Evolutionary conservation across 257 asterid species (phyloP), one percentile per base, ranked within the genome.

Genomic region (Leptodermis oblonga): DNA sequence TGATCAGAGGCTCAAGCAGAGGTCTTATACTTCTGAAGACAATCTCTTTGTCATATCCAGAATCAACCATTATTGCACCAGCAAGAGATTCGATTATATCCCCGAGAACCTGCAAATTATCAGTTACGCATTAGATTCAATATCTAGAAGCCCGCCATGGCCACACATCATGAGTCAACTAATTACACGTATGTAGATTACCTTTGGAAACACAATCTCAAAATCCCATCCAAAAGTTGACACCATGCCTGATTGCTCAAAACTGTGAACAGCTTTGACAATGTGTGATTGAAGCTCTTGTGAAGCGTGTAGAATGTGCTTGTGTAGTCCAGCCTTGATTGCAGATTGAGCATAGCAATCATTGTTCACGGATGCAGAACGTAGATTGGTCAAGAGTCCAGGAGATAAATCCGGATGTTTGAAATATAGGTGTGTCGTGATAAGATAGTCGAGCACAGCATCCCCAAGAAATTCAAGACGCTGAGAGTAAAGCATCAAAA

Each of bases 391-490:
- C 48, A 92, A 79, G 34, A 84, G 70, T 15, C 93, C 96, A 0
- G 97, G 97, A 49, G 96, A 82, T 5, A 85, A 69, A 33, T 85
- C 87, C 0, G 91, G 93, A 76, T 88, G 68, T 53, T 80, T 72
- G 7, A 48, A 36, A 73, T 84, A 92, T 7, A 90, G 88, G 70
- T 90, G 81, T 65, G 65, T 43, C 1, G 97, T 88, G 12, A 92
- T 82, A 1, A 86, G 71, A 69, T 86, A 88, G 74, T 92, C 98
- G 0, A 90, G 78, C 73, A 90, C 90, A 0, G 97, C 92, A 76
- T 92, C 98, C 62, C 98, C 98, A 26, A 92, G 92, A 81, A 81
- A 92, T 71, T 92, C 97, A 70, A 92, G 79, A 7, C 97, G 87
- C 96, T 90, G 74, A 81, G 2, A 67, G 68, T 1, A 4, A 45